phyloP scores from a whole-genome alignment of 2,329 filamentous ascomycete genomes.

The Amesomyces nigricolor region DNA sequence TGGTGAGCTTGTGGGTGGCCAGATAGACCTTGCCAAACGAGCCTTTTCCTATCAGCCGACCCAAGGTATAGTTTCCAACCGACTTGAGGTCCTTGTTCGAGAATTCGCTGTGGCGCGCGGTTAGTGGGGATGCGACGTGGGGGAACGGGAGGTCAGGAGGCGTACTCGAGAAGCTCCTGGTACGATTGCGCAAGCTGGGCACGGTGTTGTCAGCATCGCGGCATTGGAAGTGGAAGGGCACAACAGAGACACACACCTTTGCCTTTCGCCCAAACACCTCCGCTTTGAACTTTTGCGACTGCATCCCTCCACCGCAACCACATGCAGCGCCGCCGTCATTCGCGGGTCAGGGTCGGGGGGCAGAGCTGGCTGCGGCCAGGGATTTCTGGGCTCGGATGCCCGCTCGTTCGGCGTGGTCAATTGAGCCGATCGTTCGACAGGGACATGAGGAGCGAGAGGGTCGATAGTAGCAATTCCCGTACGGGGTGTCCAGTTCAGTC shows the following conservation, averaged over 20 bases:
- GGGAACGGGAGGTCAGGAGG: slow-evolving; percentile 3
- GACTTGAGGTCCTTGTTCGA: slow-evolving; percentile 82
- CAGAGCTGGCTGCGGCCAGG: too few species aligned
- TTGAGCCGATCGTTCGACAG: not conserved
- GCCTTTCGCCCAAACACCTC: slow-evolving; percentile 57
- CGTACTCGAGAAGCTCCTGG: slow-evolving; percentile 89
- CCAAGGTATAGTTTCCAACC: slow-evolving; percentile 92
- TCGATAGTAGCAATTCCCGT: too few species aligned
- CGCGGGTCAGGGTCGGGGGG: slow-evolving; percentile 12
- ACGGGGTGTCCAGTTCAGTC: too few species aligned
- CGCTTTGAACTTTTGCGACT: slow-evolving; percentile 50
- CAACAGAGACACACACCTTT: slow-evolving; percentile 41
- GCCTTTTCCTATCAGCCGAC: slow-evolving; percentile 89
- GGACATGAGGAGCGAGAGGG: too few species aligned
- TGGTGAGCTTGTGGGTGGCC: slow-evolving; percentile 92
- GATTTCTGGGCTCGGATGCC: not conserved
- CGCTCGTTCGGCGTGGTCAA: slow-evolving; percentile 1
- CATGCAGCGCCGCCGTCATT: slow-evolving; percentile 22
- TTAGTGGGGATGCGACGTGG: slow-evolving; percentile 7
- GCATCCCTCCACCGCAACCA: slow-evolving; percentile 40
- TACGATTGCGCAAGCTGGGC: slow-evolving; percentile 91
- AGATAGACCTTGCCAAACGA: slow-evolving; percentile 99
- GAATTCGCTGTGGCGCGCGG: slow-evolving; percentile 65
- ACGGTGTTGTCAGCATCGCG: not conserved
- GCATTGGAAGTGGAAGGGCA: not conserved